These are phyloP conservation scores for Baorangia bicolor DNA, from an alignment of 768 basidiomycete genomes.

Conservation along the genomic window DNA sequence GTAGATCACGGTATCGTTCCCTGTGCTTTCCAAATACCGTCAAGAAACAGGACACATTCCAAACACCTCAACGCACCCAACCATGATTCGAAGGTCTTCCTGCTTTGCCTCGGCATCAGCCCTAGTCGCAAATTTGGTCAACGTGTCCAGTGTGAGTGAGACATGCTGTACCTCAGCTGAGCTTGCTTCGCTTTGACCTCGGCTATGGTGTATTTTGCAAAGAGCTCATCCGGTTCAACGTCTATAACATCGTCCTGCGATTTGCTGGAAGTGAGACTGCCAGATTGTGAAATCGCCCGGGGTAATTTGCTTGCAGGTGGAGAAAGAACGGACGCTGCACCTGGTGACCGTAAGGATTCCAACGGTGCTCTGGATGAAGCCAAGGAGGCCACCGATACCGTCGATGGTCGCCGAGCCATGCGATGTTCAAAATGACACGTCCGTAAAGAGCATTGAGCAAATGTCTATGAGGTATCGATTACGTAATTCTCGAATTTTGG, in stretches of 20 bases:
- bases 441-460: neutral
- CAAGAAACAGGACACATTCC: conserved; percentile 17
- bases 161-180: conserved; percentile 55
- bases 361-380: conserved; percentile 17
- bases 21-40: conserved; percentile 60
- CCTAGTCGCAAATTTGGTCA: conserved; percentile 37
- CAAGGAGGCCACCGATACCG: conserved; percentile 31
- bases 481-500: conserved; percentile 17
- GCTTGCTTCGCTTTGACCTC: conserved; percentile 69
- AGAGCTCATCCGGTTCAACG: conserved; percentile 71
- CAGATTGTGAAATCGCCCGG: conserved; percentile 10
- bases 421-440: conserved; percentile 3
- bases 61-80: conserved; percentile 65
- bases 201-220: conserved; percentile 64
- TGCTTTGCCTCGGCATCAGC: conserved; percentile 84
- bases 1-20: conserved; percentile 85
- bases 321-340: conserved; percentile 2
- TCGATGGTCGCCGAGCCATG: conserved; percentile 43
- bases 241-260: conserved; percentile 21
- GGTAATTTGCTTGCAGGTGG: conserved; percentile 7
- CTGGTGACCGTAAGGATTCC: conserved; percentile 10
- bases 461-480: conserved; percentile 7
- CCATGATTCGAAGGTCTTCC: conserved; percentile 86
- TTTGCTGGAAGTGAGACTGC: conserved; percentile 12
- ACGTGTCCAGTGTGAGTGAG: neutral